Base-by-base conservation (phyloP, 495 filamentous ascomycete genomes). In the Talaromyces trachyspermus region DNA sequence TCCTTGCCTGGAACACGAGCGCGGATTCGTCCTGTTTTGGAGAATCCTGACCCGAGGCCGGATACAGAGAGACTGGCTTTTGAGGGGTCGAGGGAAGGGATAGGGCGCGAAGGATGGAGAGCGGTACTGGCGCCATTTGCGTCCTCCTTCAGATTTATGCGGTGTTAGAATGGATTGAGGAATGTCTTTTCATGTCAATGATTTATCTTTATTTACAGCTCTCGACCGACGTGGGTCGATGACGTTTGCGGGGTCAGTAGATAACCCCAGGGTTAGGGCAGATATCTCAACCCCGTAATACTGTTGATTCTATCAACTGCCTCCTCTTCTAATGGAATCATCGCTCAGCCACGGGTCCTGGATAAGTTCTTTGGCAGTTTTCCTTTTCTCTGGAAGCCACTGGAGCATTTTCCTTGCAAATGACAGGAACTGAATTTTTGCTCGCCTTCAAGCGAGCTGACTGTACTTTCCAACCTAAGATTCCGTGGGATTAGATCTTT, bases 11-110 rank as follows among this genome's bases (percentile, higher is more conserved):
- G 49, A 8, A 75, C 56, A 25, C 54, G 68, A 26, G 77, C 75
- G 29, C 67, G 77, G 20, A 96, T 75, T 47, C 81, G 82, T 51
- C 76, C 78, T 18, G 88, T 90, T 18, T 75, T 84, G 12, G 85
- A 74, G 64, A 91, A 92, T 19, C 83, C 84, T 6, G 83, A 80
- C 32, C 88, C 88, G 51, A 85, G 74, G 20, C 75, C 67, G 0
- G 77, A 61, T 17, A 88, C 70, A 42, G 72, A 80, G 46, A 75
- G 64, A 15, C 49, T 67, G 32, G 79, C 76, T 49, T 63, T 65
- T 48, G 71, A 58, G 1, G 80, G 66, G 22, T 26, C 22, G 22
- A 46, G 8, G 39, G 53, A 35, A 95, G 74, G 17, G 68, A 71
- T n/a, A 95, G 75, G 5, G 85, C 80, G 46, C 68, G 58, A 37